Conservation (phyloP, 2,329 filamentous ascomycete genomes). For the Beauveria brongniartii region DNA sequence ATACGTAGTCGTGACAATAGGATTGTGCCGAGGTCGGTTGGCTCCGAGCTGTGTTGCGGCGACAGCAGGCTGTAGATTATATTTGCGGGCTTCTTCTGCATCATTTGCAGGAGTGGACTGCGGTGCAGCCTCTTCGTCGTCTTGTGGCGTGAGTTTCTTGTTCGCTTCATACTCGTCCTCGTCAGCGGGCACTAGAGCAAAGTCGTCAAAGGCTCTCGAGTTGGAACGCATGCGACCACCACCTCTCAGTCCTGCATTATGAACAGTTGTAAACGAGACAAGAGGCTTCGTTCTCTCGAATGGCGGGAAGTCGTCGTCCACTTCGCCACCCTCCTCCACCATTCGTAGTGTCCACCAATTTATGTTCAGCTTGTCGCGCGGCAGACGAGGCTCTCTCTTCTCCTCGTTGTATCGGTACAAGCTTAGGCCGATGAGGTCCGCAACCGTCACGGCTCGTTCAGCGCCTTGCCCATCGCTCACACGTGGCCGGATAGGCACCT, state of each 20-base stretch:
- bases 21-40: constrained; percentile 41
- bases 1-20: constrained; percentile 54
- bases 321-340: constrained; percentile 76
- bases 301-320: constrained; percentile 78
- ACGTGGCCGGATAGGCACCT: constrained; percentile 62
- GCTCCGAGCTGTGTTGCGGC: constrained; percentile 21
- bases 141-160: constrained; percentile 58
- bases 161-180: constrained; percentile 62
- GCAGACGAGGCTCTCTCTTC: constrained; percentile 59
- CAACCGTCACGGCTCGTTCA: constrained; percentile 59
- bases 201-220: constrained; percentile 74
- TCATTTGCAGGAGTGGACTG: neutral
- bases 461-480: constrained; percentile 58
- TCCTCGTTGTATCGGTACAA: constrained; percentile 74
- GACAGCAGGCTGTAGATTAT: constrained; percentile 22
- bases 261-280: constrained; percentile 73
- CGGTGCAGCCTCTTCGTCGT: constrained; percentile 41
- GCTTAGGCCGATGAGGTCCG: constrained; percentile 73
- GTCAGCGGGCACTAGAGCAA: constrained; percentile 68
- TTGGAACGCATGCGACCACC: constrained; percentile 53
- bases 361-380: constrained; percentile 60
- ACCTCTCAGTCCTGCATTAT: constrained; percentile 67
- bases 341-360: constrained; percentile 79
- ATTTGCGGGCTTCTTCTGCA: constrained; percentile 19
- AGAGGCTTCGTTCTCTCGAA: constrained; percentile 66